Evolutionary conservation across 371 early-diverging fungal genomes (phyloP).

Genomic region (Zopfochytrium polystomum): DNA sequence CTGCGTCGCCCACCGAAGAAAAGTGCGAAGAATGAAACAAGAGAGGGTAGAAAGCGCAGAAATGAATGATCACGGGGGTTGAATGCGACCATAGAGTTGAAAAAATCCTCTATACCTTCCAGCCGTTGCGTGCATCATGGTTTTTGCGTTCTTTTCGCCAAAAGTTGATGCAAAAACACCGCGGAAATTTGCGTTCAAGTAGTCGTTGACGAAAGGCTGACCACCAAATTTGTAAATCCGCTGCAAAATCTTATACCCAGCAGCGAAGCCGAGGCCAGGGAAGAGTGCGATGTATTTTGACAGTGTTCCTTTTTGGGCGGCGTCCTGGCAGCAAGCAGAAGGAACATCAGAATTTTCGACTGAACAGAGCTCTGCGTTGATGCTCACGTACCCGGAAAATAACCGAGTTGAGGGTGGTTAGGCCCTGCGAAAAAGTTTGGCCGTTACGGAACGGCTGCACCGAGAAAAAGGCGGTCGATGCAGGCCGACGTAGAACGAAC

Average conservation of each 20-base stretch:
- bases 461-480: neutral
- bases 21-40: neutral
- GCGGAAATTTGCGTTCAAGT: conserved; percentile 77
- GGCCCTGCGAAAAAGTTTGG: conserved; percentile 56
- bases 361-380: neutral
- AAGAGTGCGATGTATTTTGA: conserved; percentile 88
- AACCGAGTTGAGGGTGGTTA: conserved; percentile 64
- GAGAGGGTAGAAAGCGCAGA: no score
- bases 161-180: conserved; percentile 69
- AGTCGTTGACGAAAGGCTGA: conserved; percentile 93
- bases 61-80: neutral
- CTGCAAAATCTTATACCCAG: conserved; percentile 82
- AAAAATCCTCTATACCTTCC: no score
- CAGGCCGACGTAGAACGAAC: neutral
- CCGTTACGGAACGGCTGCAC: conserved; percentile 62
- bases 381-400: conserved; percentile 70
- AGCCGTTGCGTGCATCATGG: conserved; percentile 95
- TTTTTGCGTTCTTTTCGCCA: conserved; percentile 92
- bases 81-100: no score
- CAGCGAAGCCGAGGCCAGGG: conserved; percentile 96
- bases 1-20: no score
- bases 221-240: conserved; percentile 98
- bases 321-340: conserved; percentile 55
- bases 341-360: neutral
- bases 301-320: conserved; percentile 66